phyloP scores from a whole-genome alignment of 2,329 filamentous ascomycete genomes.

The Rasamsonia emersonii region DNA sequence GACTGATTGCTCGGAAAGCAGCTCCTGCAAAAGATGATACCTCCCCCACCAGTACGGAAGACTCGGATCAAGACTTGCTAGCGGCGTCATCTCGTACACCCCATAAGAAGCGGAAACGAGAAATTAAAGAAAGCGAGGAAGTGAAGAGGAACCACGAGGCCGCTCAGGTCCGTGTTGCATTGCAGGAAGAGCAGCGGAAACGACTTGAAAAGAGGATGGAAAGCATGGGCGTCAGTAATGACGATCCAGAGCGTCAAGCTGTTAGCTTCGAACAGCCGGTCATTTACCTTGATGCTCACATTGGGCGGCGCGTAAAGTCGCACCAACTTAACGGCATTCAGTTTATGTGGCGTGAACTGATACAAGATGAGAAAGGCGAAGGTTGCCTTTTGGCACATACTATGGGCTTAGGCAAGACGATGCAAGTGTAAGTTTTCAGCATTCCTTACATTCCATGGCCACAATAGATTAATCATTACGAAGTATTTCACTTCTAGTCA shows the following conservation, averaged over 20 bases:
- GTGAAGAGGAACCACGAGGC: constrained; percentile 48
- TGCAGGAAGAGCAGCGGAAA: constrained; percentile 45
- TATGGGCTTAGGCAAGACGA: constrained; percentile 88
- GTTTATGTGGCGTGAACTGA: constrained; percentile 82
- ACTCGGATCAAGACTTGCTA: constrained; percentile 12
- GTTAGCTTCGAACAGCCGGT: constrained; percentile 35
- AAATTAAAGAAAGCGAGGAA: constrained; percentile 40
- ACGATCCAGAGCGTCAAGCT: constrained; percentile 40
- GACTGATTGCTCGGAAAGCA: constrained; percentile 1
- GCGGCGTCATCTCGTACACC: constrained; percentile 23
- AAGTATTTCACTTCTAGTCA: constrained; percentile 67
- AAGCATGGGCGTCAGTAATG: constrained; percentile 22
- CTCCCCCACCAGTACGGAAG: not conserved
- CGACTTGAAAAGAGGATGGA: constrained; percentile 23
- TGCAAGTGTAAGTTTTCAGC: constrained; percentile 57
- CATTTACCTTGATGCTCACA: constrained; percentile 51
- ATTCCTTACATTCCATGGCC: not conserved
- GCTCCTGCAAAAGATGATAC: constrained; percentile 3
- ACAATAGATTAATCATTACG: constrained; percentile 5
- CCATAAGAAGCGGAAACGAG: constrained; percentile 40
- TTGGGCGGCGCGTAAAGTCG: constrained; percentile 60
- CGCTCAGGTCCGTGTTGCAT: constrained; percentile 45
- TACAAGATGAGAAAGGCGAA: constrained; percentile 53
- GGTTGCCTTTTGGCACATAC: constrained; percentile 80
- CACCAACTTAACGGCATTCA: constrained; percentile 76